Conservation (phyloP, 2,329 filamentous ascomycete genomes). For the Diplocarpon mali region DNA sequence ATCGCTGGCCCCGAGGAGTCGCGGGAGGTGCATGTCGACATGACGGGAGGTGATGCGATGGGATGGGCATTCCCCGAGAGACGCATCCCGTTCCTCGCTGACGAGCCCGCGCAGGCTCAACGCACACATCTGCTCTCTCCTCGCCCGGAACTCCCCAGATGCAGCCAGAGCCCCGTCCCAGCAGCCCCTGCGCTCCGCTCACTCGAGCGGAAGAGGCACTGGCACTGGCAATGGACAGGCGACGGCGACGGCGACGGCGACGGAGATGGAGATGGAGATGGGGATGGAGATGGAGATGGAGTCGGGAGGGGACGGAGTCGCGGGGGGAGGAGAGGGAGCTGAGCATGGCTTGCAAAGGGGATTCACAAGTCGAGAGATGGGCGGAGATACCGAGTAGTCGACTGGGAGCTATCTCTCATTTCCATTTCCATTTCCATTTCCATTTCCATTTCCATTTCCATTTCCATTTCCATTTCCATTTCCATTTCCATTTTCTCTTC, state of each 20-base stretch:
- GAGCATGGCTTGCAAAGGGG: slow-evolving; percentile 2
- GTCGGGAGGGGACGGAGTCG: neutral
- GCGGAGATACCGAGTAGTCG: slow-evolving; percentile 39
- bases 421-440: no score
- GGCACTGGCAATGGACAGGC: no score
- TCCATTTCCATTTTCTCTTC: no score
- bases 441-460: no score
- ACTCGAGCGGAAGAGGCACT: no score
- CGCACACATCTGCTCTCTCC: slow-evolving; percentile 1
- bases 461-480: no score
- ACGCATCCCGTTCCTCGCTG: neutral
- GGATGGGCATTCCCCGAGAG: neutral
- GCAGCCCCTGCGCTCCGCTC: neutral
- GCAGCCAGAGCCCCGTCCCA: neutral
- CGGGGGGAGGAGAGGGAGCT: neutral
- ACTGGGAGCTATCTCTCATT: neutral
- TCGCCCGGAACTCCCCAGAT: neutral
- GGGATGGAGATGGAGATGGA: no score
- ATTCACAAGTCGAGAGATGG: slow-evolving; percentile 45
- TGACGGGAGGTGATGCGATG: no score
- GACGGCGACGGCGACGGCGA: no score
- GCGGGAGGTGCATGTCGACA: no score
- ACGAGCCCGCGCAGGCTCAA: neutral
- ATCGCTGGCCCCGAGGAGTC: no score
- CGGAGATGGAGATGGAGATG: no score